Evolutionary conservation across 305 asterid species (phyloP), one percentile per base, ranked within the genome.

Genomic region (Solanum hybrid): DNA sequence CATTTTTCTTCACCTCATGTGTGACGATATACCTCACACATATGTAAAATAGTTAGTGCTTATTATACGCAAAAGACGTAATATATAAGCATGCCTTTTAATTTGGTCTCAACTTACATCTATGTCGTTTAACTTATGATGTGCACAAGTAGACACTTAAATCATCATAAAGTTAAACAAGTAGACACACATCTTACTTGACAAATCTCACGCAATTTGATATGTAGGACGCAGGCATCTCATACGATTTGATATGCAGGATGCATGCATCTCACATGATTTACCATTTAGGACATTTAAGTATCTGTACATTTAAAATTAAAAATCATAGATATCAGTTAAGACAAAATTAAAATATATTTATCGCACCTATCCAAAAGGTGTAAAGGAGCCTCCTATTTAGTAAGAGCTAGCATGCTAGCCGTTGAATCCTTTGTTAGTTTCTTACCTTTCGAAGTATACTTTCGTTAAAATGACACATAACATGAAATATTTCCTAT

Each of bases 291-390:
- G 5, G 11, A 19, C 2, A 7, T 60, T 60, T 60, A 19, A 60
- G 0, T 22, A 22, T 19, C 0, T 19, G 12, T 3, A 60, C 0
- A 0, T 7, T 8, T 0, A 60, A 60, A 60, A 60, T 60, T 60
- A 19, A 22, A 60, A 0, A 22, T 7, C 2, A 19, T 19, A 3
- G 0, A 1, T 60, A 60, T 60, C 4, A 60, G 0, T 19, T 60
- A 2, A 60, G 1, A 22, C 11, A 1, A 60, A 60, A 22, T 60
- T 19, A 19, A 60, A 19, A 60, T 19, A 51, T 15, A 51, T 51
- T 2, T 51, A 19, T 60, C 11, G 5, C 12, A 7, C 12, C 10
- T 60, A 0, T 0, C 3, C 15, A n/a, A 66, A 66, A 10, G 7
- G 75, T n/a, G 6, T n/a, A 66, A 66, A 66, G 29, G 14, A n/a